A percentile compares a stretch with the other conserved stretches of the same genome.
These are phyloP conservation scores for Globisporangium emineosum DNA, from an alignment of 352 stramenopile genomes.

Conservation along the genomic window DNA sequence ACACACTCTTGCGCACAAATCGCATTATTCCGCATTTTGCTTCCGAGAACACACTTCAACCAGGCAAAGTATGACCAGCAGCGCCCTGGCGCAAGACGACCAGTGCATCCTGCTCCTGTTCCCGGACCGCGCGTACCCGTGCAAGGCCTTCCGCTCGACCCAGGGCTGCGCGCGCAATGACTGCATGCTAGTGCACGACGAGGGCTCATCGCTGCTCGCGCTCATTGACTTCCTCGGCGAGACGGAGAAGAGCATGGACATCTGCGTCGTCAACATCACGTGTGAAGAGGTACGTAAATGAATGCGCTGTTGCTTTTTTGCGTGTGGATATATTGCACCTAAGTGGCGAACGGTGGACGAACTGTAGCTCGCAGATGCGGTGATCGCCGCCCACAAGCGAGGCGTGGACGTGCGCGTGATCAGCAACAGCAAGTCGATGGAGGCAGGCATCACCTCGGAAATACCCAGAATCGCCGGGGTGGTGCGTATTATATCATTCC, in stretches of 20 bases:
- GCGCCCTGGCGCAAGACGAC: not conserved
- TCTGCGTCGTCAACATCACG: not conserved
- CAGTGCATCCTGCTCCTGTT: not conserved
- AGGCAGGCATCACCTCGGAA: not conserved
- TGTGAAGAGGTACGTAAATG: conserved; percentile 1
- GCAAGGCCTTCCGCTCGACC: not conserved
- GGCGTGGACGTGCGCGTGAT: conserved; percentile 8
- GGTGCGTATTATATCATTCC: not conserved
- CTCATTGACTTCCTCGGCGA: not conserved
- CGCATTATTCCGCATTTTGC: not conserved
- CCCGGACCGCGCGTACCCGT: not conserved
- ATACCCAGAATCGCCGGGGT: not conserved
- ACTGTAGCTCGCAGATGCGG: conserved; percentile 1
- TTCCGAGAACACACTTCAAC: not conserved
- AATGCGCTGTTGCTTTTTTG: not conserved
- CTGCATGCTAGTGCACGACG: not conserved
- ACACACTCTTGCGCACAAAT: not conserved
- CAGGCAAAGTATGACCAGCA: not conserved
- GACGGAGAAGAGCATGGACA: not conserved
- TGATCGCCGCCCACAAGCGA: conserved; percentile 2
- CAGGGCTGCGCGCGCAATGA: not conserved
- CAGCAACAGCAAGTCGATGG: not conserved
- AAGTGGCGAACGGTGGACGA: not conserved
- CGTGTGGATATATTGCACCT: no score
- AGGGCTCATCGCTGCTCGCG: conserved; percentile 5